phyloP scores from a whole-genome alignment of 2,329 filamentous ascomycete species.

The Didymella arachidicola region DNA sequence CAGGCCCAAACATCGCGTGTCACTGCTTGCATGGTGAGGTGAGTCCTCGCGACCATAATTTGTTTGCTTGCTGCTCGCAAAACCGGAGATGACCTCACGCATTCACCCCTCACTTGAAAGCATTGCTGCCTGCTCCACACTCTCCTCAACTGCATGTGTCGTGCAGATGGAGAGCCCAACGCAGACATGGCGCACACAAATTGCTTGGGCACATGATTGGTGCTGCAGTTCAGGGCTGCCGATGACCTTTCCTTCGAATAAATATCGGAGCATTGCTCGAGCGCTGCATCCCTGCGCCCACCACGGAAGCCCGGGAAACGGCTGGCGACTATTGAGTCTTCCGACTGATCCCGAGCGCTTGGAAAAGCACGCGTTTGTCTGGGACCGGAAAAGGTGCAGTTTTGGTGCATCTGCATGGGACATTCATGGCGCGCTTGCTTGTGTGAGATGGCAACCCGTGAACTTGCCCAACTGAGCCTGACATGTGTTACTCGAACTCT shows the following conservation, averaged over 20 bases:
- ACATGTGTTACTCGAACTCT: constrained; percentile 1
- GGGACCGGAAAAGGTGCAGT: constrained; percentile 5
- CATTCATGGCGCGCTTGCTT: not conserved
- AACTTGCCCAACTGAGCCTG: not conserved
- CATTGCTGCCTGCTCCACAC: constrained; percentile 21
- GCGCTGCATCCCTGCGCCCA: constrained; percentile 26
- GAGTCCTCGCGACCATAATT: constrained; percentile 8
- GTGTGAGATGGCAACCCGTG: not conserved
- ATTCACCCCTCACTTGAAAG: constrained; percentile 21
- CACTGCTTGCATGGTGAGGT: constrained; percentile 9
- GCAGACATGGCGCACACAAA: constrained; percentile 12
- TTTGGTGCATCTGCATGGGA: constrained; percentile 12
- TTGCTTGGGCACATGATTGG: constrained; percentile 20
- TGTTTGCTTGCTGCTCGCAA: constrained; percentile 12
- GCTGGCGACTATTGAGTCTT: constrained; percentile 25
- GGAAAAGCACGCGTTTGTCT: constrained; percentile 13
- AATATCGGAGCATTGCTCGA: constrained; percentile 26
- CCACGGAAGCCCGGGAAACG: constrained; percentile 32
- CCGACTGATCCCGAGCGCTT: constrained; percentile 31
- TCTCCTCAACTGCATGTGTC: constrained; percentile 20
- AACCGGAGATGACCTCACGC: constrained; percentile 19
- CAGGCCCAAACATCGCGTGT: constrained; percentile 11
- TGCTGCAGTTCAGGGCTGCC: constrained; percentile 23
- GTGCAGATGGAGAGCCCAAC: constrained; percentile 21
- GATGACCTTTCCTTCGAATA: constrained; percentile 23